Percentiles rank a stretch among this genome's conserved stretches.
Conservation (phyloP, 2,329 filamentous ascomycete species). For the Venturia pyrina region DNA sequence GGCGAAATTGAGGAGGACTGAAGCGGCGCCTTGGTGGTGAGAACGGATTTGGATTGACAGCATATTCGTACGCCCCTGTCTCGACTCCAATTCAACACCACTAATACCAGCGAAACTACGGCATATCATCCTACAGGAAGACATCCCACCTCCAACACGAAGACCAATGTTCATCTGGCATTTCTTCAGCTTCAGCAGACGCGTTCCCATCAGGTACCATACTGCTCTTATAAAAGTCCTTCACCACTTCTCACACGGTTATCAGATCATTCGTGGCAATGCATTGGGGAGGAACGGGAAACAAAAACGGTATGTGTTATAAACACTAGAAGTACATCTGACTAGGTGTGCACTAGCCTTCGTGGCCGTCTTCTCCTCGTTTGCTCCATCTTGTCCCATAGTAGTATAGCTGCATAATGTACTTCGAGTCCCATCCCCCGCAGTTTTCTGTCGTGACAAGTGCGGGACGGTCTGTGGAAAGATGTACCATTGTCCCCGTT, state of each 20-base stretch:
- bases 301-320: not conserved
- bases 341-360: not conserved
- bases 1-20: conserved; percentile 85
- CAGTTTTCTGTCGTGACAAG: not conserved
- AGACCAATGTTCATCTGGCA: not conserved
- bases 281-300: not conserved
- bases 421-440: not conserved
- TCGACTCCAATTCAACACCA: conserved; percentile 1
- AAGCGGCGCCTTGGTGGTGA: not conserved
- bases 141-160: not conserved
- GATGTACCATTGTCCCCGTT: too few relatives aligned
- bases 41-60: not conserved
- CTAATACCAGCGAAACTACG: not conserved
- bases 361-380: not conserved
- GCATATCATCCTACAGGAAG: not conserved
- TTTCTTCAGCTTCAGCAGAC: not conserved
- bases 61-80: conserved; percentile 4
- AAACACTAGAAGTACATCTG: conserved; percentile 3
- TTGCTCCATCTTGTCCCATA: not conserved
- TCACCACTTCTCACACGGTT: not conserved
- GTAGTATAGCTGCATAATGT: not conserved
- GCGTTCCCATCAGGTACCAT: not conserved
- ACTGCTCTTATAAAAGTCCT: not conserved
- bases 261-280: not conserved
- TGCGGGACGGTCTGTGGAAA: too few relatives aligned